Evolutionary conservation across 805 yeast species (phyloP).

Genomic region (Yamadazyma tumulicola): DNA sequence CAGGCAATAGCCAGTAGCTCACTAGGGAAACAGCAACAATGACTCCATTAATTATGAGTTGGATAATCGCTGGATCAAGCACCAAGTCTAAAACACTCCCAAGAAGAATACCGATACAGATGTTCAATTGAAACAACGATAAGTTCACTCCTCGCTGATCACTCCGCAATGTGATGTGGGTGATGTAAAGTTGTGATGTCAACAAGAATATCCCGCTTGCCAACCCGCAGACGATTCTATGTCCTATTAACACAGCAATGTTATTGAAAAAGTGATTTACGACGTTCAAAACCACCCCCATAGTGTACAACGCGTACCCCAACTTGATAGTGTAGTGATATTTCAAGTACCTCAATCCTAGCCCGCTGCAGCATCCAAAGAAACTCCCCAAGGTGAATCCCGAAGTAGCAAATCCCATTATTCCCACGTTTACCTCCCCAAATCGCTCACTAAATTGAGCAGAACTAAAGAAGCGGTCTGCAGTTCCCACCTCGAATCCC

Average conservation of each 20-base stretch:
- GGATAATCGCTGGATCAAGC: slow-evolving; percentile 4
- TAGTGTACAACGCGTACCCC: slow-evolving; percentile 14
- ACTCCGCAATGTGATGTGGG: slow-evolving; percentile 15
- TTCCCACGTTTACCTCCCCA: slow-evolving; percentile 1
- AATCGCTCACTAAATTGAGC: slow-evolving; percentile 1
- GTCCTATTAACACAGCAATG: slow-evolving; percentile 9
- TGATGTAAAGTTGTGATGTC: slow-evolving; percentile 22
- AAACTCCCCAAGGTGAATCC: slow-evolving; percentile 23
- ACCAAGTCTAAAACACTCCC: slow-evolving; percentile 16
- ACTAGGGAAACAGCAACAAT: slow-evolving; percentile 5
- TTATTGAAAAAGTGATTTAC: slow-evolving; percentile 3
- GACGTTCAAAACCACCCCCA: slow-evolving; percentile 15
- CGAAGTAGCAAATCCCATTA: slow-evolving; percentile 9
- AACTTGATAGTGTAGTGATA: slow-evolving; percentile 13
- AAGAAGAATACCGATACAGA: slow-evolving; percentile 21
- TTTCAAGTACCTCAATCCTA: slow-evolving; percentile 9
- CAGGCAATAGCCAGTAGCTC: slow-evolving; percentile 8
- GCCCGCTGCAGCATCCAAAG: slow-evolving; percentile 16
- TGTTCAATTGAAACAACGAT: slow-evolving; percentile 20
- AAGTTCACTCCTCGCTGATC: slow-evolving; percentile 15
- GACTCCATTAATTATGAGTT: slow-evolving; percentile 5
- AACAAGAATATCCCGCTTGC: slow-evolving; percentile 23
- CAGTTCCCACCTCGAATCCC: slow-evolving; percentile 15
- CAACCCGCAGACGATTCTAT: slow-evolving; percentile 19
- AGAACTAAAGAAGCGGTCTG: slow-evolving; percentile 7